These are phyloP conservation scores for Eudorina sp. DNA, from an alignment of 139 green algal genomes.

Conservation along the genomic window DNA sequence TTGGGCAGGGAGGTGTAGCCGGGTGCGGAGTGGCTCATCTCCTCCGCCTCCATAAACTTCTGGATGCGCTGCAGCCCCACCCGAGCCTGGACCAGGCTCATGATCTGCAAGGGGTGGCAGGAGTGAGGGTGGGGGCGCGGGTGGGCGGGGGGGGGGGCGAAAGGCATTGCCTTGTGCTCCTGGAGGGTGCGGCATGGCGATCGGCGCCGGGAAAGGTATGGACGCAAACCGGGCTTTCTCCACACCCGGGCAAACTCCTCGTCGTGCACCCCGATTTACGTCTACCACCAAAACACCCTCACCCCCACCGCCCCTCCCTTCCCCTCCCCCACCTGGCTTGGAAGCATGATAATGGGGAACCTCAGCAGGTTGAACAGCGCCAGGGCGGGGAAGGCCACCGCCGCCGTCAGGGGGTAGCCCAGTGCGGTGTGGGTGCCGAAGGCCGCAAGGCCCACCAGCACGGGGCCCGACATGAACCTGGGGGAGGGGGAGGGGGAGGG, in stretches of 20 bases:
- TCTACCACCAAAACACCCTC: not conserved
- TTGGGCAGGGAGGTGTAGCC: conserved; percentile 23
- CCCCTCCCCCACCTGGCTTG: conserved; percentile 49
- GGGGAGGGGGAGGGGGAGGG: not conserved
- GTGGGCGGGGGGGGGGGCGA: not conserved
- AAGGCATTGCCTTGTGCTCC: too few relatives aligned
- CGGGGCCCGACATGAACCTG: conserved; percentile 58
- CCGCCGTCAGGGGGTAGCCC: conserved; percentile 74
- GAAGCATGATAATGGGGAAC: conserved; percentile 86
- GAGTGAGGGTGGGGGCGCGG: not conserved
- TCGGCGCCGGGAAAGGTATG: not conserved
- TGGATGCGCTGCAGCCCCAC: conserved; percentile 86
- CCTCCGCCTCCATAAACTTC: conserved; percentile 79
- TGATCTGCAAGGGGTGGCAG: conserved; percentile 69
- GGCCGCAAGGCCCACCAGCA: conserved; percentile 72
- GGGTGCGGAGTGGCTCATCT: conserved; percentile 63
- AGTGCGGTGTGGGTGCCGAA: conserved; percentile 73
- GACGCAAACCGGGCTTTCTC: too few relatives aligned
- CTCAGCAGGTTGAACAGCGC: conserved; percentile 91
- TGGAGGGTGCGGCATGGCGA: not conserved
- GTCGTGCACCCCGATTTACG: too few relatives aligned
- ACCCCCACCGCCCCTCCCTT: not conserved
- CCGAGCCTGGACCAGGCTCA: conserved; percentile 82
- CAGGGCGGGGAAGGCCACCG: conserved; percentile 87
- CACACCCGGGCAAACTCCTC: too few relatives aligned